phyloP scores from a whole-genome alignment of 2,329 filamentous ascomycete genomes.

The Macrophomina pseudophaseolina region DNA sequence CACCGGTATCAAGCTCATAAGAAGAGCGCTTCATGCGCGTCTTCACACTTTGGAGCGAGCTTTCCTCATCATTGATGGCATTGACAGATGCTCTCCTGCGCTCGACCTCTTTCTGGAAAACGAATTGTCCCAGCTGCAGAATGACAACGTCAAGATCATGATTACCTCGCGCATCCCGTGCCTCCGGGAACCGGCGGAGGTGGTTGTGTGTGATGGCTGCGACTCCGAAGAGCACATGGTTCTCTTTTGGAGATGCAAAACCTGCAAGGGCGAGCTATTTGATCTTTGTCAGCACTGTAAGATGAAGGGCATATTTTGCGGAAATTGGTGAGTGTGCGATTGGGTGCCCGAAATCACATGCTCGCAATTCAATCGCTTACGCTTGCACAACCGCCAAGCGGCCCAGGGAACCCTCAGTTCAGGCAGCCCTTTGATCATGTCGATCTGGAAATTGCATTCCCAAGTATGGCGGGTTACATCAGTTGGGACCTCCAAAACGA shows the following conservation, averaged over 20 bases:
- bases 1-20: background rate
- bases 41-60: background rate
- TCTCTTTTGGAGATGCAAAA: constrained; percentile 1
- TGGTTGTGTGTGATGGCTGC: background rate
- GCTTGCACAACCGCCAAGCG: background rate
- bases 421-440: background rate
- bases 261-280: background rate
- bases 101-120: background rate
- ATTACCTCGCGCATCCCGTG: constrained; percentile 1
- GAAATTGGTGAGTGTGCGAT: background rate
- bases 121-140: background rate
- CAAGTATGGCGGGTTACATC: background rate
- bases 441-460: background rate
- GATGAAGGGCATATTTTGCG: background rate
- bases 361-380: background rate
- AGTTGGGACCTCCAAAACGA: background rate
- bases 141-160: background rate
- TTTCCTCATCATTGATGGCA: background rate
- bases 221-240: background rate
- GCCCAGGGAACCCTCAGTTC: background rate
- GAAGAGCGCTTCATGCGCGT: background rate
- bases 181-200: background rate
- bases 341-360: background rate
- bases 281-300: constrained; percentile 4
- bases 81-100: background rate